Conservation (phyloP, 1,284 basidiomycete genomes). For the Ustilago xerochloae region DNA sequence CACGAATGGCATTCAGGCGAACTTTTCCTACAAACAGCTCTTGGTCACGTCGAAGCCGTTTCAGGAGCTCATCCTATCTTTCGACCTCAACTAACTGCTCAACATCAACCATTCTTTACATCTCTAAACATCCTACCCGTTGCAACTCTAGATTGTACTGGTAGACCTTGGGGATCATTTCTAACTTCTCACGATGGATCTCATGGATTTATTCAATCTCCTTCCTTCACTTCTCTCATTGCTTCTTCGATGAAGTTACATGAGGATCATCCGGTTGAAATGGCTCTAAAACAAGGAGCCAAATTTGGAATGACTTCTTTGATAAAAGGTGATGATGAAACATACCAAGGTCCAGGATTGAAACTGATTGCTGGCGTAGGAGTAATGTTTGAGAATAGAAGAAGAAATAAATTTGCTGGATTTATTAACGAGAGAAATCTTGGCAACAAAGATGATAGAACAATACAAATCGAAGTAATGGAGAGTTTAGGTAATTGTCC, state of each 20-base stretch:
- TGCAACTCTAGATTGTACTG: slow-evolving; percentile 28
- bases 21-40: slow-evolving; percentile 25
- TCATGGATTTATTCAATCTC: slow-evolving; percentile 26
- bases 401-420: slow-evolving; percentile 40
- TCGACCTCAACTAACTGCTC: slow-evolving; percentile 24
- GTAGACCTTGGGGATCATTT: slow-evolving; percentile 38
- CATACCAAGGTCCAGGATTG: slow-evolving; percentile 29
- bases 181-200: slow-evolving; percentile 13
- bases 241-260: slow-evolving; percentile 26
- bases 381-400: slow-evolving; percentile 38
- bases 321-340: slow-evolving; percentile 8
- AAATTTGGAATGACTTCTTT: slow-evolving; percentile 34
- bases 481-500: slow-evolving; percentile 42
- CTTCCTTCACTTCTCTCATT: slow-evolving; percentile 26
- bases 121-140: slow-evolving; percentile 32
- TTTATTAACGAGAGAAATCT: slow-evolving; percentile 35
- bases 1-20: slow-evolving; percentile 44
- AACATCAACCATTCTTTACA: slow-evolving; percentile 35
- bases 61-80: slow-evolving; percentile 32
- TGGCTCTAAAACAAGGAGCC: slow-evolving; percentile 21
- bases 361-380: slow-evolving; percentile 36
- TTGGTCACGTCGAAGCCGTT: slow-evolving; percentile 32
- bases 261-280: slow-evolving; percentile 28
- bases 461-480: slow-evolving; percentile 35
- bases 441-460: slow-evolving; percentile 11